Conservation (phyloP, 805 yeast genomes). For the Candida ovalis region DNA sequence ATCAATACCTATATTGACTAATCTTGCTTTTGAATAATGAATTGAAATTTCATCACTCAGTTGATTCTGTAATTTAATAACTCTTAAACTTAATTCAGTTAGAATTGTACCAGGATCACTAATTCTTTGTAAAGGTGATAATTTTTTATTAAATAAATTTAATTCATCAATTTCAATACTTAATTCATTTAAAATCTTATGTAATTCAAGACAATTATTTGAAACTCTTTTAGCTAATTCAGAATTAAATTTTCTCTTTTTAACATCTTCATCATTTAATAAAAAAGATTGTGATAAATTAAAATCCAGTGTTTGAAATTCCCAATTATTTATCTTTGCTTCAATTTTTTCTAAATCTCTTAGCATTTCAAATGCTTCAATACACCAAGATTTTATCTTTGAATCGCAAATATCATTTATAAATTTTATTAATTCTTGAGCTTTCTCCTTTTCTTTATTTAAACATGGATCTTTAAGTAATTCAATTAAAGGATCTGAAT, state of each 20-base stretch:
- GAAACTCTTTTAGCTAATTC: conserved; percentile 54
- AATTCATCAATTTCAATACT: conserved; percentile 44
- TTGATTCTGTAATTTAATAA: conserved; percentile 46
- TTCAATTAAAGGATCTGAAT: conserved; percentile 44
- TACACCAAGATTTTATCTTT: conserved; percentile 45
- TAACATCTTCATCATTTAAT: conserved; percentile 17
- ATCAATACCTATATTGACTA: conserved; percentile 62
- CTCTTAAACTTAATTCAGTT: conserved; percentile 41
- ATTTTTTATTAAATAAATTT: conserved; percentile 38
- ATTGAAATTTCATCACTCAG: conserved; percentile 51
- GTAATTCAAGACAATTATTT: conserved; percentile 44
- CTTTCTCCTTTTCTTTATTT: conserved; percentile 36
- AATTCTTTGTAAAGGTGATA: conserved; percentile 44
- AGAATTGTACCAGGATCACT: conserved; percentile 50
- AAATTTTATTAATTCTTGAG: conserved; percentile 36
- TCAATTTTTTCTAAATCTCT: conserved; percentile 49
- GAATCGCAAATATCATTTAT: conserved; percentile 44
- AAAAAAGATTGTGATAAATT: conserved; percentile 33
- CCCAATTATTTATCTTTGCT: conserved; percentile 48
- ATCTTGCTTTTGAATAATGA: conserved; percentile 60
- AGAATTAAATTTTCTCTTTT: conserved; percentile 44
- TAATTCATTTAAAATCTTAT: conserved; percentile 38
- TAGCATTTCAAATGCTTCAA: conserved; percentile 41
- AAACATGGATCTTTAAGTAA: conserved; percentile 48
- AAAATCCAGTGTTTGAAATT: conserved; percentile 48